These are phyloP conservation scores for Cercospora nicotianae DNA, from an alignment of 2,329 filamentous ascomycete species.

Conservation along the genomic window DNA sequence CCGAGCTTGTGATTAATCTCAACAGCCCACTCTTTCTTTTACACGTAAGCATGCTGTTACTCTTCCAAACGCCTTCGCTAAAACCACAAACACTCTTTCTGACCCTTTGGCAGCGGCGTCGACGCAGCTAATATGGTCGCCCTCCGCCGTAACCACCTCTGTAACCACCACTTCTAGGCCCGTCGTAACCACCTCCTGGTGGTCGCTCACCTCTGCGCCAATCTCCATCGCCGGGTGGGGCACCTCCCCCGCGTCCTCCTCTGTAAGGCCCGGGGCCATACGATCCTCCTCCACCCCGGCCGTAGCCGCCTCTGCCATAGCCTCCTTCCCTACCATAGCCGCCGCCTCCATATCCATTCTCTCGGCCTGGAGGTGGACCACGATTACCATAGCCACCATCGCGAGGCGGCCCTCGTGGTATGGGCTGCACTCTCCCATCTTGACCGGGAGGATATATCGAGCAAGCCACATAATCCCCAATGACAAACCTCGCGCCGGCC, in stretches of 20 bases:
- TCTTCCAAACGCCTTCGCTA: slow-evolving; percentile 14
- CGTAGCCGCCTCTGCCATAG: slow-evolving; percentile 29
- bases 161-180: slow-evolving; percentile 28
- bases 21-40: not conserved
- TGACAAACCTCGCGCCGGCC: slow-evolving; percentile 74
- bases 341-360: slow-evolving; percentile 35
- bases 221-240: slow-evolving; percentile 38
- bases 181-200: slow-evolving; percentile 32
- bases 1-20: not conserved
- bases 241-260: slow-evolving; percentile 31
- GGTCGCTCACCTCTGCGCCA: slow-evolving; percentile 44
- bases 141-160: slow-evolving; percentile 32
- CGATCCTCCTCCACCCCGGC: slow-evolving; percentile 25
- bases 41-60: not conserved
- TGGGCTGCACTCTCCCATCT: slow-evolving; percentile 71
- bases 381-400: slow-evolving; percentile 40
- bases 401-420: slow-evolving; percentile 43
- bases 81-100: not conserved
- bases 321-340: slow-evolving; percentile 27
- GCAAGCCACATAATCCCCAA: slow-evolving; percentile 85
- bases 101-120: not conserved
- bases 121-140: slow-evolving; percentile 29
- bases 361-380: slow-evolving; percentile 34
- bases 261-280: slow-evolving; percentile 9
- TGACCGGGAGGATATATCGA: slow-evolving; percentile 73